phyloP scores from a whole-genome alignment of 2,329 filamentous ascomycete species.

The Onygenales sp. region DNA sequence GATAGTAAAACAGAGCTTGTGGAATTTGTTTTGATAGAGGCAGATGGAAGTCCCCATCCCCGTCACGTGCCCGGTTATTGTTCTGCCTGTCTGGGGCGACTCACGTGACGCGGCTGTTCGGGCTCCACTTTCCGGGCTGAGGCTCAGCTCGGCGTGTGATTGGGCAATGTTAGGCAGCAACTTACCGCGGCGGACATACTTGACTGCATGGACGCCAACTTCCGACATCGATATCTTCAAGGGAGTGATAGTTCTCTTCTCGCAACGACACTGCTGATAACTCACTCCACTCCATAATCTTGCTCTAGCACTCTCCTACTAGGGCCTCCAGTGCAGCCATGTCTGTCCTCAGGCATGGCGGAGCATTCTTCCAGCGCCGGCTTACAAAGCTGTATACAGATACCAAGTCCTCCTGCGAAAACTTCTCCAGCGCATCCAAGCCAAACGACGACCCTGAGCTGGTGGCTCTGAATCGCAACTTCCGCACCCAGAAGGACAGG shows the following conservation, averaged over 20 bases:
- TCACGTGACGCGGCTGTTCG: neutral
- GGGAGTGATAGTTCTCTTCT: too few species aligned
- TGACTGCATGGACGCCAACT: neutral
- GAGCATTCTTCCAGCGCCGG: conserved; percentile 37
- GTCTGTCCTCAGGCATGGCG: conserved; percentile 38
- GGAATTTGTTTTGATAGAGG: too few species aligned
- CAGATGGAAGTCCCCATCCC: too few species aligned
- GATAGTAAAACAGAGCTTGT: too few species aligned
- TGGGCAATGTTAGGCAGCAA: conserved; percentile 4
- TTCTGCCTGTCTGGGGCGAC: neutral
- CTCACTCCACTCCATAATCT: too few species aligned
- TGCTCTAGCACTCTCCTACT: neutral
- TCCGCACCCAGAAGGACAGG: conserved; percentile 54
- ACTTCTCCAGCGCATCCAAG: conserved; percentile 41
- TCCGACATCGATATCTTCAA: too few species aligned
- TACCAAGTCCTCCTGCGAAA: conserved; percentile 53
- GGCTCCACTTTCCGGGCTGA: conserved; percentile 1
- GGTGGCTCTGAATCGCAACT: conserved; percentile 48
- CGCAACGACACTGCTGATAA: neutral
- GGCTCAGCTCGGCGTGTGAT: neutral
- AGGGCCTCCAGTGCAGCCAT: conserved; percentile 19
- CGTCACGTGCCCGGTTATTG: neutral
- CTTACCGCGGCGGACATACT: neutral
- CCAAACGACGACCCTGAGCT: conserved; percentile 44
- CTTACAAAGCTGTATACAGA: conserved; percentile 55